Conservation (phyloP, 1,284 basidiomycete species). For the Leccinum laetum region DNA sequence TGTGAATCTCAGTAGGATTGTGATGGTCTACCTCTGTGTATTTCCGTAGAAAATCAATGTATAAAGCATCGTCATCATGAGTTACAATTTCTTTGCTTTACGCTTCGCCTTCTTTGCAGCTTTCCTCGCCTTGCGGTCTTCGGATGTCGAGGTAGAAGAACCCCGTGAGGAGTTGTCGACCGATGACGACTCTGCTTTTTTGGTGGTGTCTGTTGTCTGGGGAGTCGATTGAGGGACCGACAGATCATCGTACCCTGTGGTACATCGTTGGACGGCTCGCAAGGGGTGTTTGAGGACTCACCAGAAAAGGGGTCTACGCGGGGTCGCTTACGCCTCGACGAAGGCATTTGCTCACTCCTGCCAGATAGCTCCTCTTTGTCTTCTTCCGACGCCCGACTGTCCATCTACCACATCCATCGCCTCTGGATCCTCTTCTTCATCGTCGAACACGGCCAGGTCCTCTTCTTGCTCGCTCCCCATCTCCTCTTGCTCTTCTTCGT, state of each 20-base stretch:
- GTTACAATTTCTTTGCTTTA: conserved; percentile 22
- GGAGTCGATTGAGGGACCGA: conserved; percentile 1
- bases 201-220: not conserved
- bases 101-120: conserved; percentile 22
- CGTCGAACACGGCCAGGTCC: conserved; percentile 41
- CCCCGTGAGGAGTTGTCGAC: conserved; percentile 10
- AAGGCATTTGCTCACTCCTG: not conserved
- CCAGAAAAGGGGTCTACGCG: conserved; percentile 66
- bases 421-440: conserved; percentile 24
- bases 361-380: not conserved
- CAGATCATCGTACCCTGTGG: conserved; percentile 34
- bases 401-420: conserved; percentile 12
- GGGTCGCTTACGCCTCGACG: conserved; percentile 50
- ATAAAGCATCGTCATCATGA: conserved; percentile 13
- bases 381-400: conserved; percentile 22
- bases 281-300: conserved; percentile 26
- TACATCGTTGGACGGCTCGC: not conserved
- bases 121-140: conserved; percentile 9
- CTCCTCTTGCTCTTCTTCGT: conserved; percentile 55
- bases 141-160: conserved; percentile 12
- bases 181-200: conserved; percentile 15
- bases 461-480: conserved; percentile 44
- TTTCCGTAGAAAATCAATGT: too few relatives aligned
- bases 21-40: not conserved
- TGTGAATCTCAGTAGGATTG: conserved; percentile 12